phyloP scores from a whole-genome alignment of 768 basidiomycete genomes.

The Lactarius psammicola region DNA sequence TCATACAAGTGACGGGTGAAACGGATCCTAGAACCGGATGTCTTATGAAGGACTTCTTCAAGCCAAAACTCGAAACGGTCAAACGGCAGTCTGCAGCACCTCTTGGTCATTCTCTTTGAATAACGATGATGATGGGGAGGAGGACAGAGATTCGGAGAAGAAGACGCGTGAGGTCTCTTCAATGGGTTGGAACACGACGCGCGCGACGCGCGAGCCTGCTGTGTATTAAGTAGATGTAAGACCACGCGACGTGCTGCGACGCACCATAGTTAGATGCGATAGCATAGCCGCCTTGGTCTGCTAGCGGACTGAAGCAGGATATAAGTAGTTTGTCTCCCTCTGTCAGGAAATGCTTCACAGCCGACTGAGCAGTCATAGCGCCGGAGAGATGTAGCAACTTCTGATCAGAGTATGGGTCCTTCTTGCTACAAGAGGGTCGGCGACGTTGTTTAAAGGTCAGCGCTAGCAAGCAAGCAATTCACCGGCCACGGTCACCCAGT shows the following conservation, averaged over 20 bases:
- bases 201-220: constrained; percentile 85
- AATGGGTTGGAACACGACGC: constrained; percentile 91
- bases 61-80: too few relatives aligned
- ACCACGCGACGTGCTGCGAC: constrained; percentile 24
- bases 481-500: constrained; percentile 34
- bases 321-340: constrained; percentile 93
- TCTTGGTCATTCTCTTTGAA: constrained; percentile 8
- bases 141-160: constrained; percentile 64
- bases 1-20: too few relatives aligned
- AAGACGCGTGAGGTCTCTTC: constrained; percentile 90
- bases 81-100: constrained; percentile 40
- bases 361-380: constrained; percentile 84
- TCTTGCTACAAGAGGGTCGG: constrained; percentile 24
- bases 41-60: too few relatives aligned
- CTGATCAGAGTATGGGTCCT: constrained; percentile 43
- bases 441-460: not conserved
- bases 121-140: not conserved
- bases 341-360: constrained; percentile 93
- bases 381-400: constrained; percentile 60
- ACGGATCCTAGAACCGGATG: too few relatives aligned
- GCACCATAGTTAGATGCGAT: constrained; percentile 93
- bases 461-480: constrained; percentile 17
- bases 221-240: not conserved
- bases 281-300: constrained; percentile 93
- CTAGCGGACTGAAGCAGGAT: constrained; percentile 76